Base-by-base conservation (phyloP, 1,284 basidiomycete species). In the Phellopilus nigrolimitatus region DNA sequence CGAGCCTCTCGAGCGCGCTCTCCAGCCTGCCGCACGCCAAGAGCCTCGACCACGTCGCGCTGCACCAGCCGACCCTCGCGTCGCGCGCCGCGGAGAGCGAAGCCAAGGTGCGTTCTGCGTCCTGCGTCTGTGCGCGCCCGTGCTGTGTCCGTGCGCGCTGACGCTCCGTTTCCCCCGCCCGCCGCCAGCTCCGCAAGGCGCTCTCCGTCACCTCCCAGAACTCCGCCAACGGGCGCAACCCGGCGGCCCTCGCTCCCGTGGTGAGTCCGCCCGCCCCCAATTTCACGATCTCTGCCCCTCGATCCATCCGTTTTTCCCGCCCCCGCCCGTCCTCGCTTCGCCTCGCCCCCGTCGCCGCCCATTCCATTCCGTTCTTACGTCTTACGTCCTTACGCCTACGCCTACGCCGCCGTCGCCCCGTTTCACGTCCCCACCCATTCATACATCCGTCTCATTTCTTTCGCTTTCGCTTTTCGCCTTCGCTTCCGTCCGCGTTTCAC, bases 41-140 rank as follows among this genome's bases (percentile, higher is more conserved):
- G 59, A 82, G 74, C 68, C 71, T 88, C 47, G 74, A 78, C 58
- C 73, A 72, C 58, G 73, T 88, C 25, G 68, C 78, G 0, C 67
- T 88, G 1, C 85, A 88, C 66, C 79, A 75, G 1, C 75, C 74
- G 64, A 84, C 82, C 79, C 82, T 83, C 57, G 76, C 79, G 0
- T 75, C 79, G 49, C 74, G 78, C 36, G 77, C 78, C 28, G 77
- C 79, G 15, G 79, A 85, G 65, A 84, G 83, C 59, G 80, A 87
- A 66, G 84, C 82, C 36, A 85, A 88, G 77, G 85, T 85, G 51
- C 56, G 69, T 58, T 24, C 25, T 19, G 45, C 38, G 4, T 39
- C 22, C 19, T 51, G 17, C 12, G n/a, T 7, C 34, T 2, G 34
- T 15, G 13, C 34, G 10, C 34, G n/a, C 19, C n/a, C 19, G 13